These are phyloP conservation scores for Podospora australis DNA, from an alignment of 495 filamentous ascomycete genomes.

Conservation along the genomic window DNA sequence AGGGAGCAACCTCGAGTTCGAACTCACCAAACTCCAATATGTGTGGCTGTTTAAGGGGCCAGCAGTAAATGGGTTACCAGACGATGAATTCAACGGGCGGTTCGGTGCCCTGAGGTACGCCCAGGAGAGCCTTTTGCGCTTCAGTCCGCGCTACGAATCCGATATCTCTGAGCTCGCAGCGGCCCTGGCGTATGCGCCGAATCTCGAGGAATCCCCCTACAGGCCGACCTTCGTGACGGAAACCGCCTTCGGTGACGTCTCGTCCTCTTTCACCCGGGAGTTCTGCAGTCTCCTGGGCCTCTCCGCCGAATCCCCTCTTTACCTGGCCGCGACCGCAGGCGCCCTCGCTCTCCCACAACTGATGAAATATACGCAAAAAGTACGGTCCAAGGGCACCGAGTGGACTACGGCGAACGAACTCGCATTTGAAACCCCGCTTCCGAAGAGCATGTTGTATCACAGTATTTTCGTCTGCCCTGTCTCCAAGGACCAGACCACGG, in stretches of 20 bases:
- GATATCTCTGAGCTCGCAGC: slow-evolving; percentile 73
- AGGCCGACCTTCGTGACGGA: slow-evolving; percentile 63
- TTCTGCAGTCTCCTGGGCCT: slow-evolving; percentile 90
- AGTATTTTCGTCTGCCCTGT: slow-evolving; percentile 97
- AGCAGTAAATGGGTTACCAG: slow-evolving; percentile 37
- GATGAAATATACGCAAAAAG: slow-evolving; percentile 73
- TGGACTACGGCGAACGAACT: slow-evolving; percentile 91
- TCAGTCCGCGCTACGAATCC: slow-evolving; percentile 55
- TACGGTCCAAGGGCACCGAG: slow-evolving; percentile 80
- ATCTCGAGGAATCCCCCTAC: slow-evolving; percentile 68
- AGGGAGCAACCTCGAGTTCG: slow-evolving; percentile 91
- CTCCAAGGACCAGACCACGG: slow-evolving; percentile 89
- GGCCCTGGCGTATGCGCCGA: slow-evolving; percentile 70
- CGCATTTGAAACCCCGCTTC: slow-evolving; percentile 87
- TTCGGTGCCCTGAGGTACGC: slow-evolving; percentile 67
- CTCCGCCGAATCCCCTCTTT: slow-evolving; percentile 81
- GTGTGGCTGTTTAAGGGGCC: slow-evolving; percentile 68
- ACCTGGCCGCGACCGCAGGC: slow-evolving; percentile 85
- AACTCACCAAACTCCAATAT: slow-evolving; percentile 80
- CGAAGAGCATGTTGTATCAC: slow-evolving; percentile 82
- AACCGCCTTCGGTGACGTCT: slow-evolving; percentile 71
- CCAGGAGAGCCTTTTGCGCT: slow-evolving; percentile 49
- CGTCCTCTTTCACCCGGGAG: slow-evolving; percentile 79
- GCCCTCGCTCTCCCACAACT: slow-evolving; percentile 82
- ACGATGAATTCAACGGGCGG: slow-evolving; percentile 32